These are phyloP conservation scores for Tranzscheliella williamsii DNA, from an alignment of 1,284 basidiomycete species.

Conservation along the genomic window DNA sequence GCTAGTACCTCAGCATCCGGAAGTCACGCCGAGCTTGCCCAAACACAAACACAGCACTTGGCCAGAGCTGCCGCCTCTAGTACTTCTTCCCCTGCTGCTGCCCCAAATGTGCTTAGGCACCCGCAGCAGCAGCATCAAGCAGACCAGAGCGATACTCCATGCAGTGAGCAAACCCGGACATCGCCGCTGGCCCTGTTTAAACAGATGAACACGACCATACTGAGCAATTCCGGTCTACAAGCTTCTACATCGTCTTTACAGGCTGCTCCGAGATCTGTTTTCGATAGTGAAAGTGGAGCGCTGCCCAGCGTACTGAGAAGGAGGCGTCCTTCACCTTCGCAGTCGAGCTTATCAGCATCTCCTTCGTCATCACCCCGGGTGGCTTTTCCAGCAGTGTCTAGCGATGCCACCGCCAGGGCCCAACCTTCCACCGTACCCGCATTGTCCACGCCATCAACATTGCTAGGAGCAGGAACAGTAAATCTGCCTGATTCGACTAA, in stretches of 20 bases:
- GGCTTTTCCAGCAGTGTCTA: neutral
- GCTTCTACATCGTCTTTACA: conserved; percentile 2
- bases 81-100: neutral
- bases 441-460: neutral
- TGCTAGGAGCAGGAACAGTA: neutral
- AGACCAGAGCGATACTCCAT: neutral
- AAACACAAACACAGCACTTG: too few species aligned
- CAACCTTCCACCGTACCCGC: neutral
- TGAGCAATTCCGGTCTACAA: conserved; percentile 8
- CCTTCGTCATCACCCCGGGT: neutral
- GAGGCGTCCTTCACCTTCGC: conserved; percentile 1
- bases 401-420: neutral
- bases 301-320: conserved; percentile 15
- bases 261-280: conserved; percentile 28
- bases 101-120: neutral
- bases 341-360: neutral
- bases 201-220: conserved; percentile 22
- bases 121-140: neutral
- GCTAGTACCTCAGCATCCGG: neutral
- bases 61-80: neutral
- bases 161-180: neutral
- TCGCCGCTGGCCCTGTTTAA: conserved; percentile 6
- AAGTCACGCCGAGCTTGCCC: neutral
- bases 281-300: conserved; percentile 22
- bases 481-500: neutral